Percentiles rank a stretch among this genome's conserved stretches.
These are phyloP conservation scores for Huiozyma naganishii DNA, from an alignment of 805 yeast species.

Conservation along the genomic window DNA sequence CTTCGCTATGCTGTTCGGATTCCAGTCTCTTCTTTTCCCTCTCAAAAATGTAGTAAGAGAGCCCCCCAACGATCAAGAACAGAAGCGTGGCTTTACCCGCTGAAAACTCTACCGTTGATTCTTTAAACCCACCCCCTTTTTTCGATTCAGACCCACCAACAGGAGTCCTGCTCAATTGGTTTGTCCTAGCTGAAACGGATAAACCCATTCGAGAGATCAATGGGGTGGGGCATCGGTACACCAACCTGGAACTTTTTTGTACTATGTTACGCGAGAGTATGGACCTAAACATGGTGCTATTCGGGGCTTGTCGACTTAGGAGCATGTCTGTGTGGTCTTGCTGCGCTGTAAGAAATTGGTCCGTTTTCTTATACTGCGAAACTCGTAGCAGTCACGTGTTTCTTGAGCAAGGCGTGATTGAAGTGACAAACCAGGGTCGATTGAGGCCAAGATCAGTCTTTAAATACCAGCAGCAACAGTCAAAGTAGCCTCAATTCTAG, in stretches of 20 bases:
- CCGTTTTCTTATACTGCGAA: too few species aligned
- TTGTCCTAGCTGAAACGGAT: neutral
- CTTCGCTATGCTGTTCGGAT: constrained; percentile 68
- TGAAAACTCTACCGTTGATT: constrained; percentile 48
- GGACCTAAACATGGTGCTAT: neutral
- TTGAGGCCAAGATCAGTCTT: too few species aligned
- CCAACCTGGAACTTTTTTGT: neutral
- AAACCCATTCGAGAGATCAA: neutral
- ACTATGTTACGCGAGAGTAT: neutral
- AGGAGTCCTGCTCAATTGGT: constrained; percentile 69
- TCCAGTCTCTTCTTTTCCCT: constrained; percentile 67
- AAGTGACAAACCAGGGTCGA: too few species aligned
- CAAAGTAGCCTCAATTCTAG: too few species aligned
- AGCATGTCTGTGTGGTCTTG: too few species aligned
- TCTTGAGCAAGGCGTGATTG: too few species aligned
- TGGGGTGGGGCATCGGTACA: neutral
- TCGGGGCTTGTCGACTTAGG: too few species aligned
- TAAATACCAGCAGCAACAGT: too few species aligned
- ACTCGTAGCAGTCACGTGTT: too few species aligned
- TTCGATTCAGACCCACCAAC: constrained; percentile 41
- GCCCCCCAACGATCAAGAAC: constrained; percentile 60
- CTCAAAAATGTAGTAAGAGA: constrained; percentile 57
- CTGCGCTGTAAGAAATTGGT: too few species aligned
- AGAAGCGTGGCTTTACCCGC: constrained; percentile 76
- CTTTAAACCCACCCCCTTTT: constrained; percentile 26